Percentiles rank a stretch among this genome's conserved stretches.
These are phyloP conservation scores for Antitrichia curtipendula DNA, from an alignment of 225 moss, liverwort and hornwort genomes.

Conservation along the genomic window DNA sequence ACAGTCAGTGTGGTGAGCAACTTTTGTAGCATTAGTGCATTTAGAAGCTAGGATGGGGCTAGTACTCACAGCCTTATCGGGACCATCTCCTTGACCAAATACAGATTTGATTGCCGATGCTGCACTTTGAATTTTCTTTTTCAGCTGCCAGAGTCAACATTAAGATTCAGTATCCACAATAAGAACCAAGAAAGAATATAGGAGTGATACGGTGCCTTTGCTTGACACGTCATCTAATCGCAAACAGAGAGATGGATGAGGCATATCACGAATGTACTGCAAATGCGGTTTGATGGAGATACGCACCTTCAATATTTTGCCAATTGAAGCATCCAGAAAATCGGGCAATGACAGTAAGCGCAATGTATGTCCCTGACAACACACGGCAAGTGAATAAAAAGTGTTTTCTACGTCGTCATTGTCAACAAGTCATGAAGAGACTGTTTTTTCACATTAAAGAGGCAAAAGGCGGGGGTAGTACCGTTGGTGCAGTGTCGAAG, in stretches of 20 bases:
- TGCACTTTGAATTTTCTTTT: conserved; percentile 64
- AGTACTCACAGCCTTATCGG: conserved; percentile 55
- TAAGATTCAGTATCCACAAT: background rate
- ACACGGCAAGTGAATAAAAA: background rate
- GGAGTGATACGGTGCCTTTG: background rate
- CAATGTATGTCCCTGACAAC: conserved; percentile 73
- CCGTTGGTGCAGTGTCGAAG: conserved; percentile 92
- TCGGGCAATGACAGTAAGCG: conserved; percentile 85
- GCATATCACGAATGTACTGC: background rate
- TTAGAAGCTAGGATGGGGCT: background rate
- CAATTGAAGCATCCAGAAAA: conserved; percentile 90
- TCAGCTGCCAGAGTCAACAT: conserved; percentile 40
- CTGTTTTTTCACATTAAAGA: background rate
- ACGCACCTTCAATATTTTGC: conserved; percentile 76
- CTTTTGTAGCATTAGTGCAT: background rate
- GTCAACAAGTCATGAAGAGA: background rate
- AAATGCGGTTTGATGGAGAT: background rate
- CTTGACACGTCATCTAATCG: background rate
- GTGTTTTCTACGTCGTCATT: background rate
- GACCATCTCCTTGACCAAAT: conserved; percentile 78
- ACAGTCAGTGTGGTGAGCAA: background rate
- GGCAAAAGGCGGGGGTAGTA: background rate
- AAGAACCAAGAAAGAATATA: background rate
- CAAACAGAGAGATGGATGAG: background rate
- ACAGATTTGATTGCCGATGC: conserved; percentile 70